Evolutionary conservation across 352 stramenopile species (phyloP).

Genomic region (Phytophthora litchii): DNA sequence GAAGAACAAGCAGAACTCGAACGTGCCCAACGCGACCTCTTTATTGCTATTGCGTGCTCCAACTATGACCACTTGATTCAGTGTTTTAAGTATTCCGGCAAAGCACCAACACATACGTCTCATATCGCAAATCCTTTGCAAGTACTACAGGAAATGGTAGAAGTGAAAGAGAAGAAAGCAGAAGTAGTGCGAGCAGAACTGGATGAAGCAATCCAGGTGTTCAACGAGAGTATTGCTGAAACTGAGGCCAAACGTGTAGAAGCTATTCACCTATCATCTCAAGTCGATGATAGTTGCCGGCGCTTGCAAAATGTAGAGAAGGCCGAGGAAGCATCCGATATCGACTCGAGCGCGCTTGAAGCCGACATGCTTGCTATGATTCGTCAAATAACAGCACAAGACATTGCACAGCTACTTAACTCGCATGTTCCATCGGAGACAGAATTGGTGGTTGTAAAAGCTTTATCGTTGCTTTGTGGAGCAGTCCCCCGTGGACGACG

Average conservation of each 20-base stretch:
- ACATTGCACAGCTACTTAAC: slow-evolving; percentile 75
- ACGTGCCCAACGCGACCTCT: slow-evolving; percentile 57
- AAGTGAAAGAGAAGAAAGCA: slow-evolving; percentile 25
- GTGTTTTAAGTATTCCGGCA: slow-evolving; percentile 49
- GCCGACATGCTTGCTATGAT: slow-evolving; percentile 65
- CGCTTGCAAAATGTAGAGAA: slow-evolving; percentile 60
- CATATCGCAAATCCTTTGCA: slow-evolving; percentile 19
- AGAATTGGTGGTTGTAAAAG: slow-evolving; percentile 71
- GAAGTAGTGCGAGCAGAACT: slow-evolving; percentile 30
- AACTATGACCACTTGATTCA: slow-evolving; percentile 64
- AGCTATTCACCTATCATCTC: slow-evolving; percentile 48
- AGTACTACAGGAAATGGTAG: slow-evolving; percentile 28
- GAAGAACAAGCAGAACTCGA: slow-evolving; percentile 54
- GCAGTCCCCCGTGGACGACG: slow-evolving; percentile 56
- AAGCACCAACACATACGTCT: slow-evolving; percentile 9
- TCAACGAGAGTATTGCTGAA: slow-evolving; percentile 80
- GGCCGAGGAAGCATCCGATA: slow-evolving; percentile 51
- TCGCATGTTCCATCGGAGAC: slow-evolving; percentile 52
- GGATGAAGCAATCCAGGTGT: slow-evolving; percentile 47
- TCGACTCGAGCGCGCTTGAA: slow-evolving; percentile 62
- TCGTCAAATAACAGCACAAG: slow-evolving; percentile 70
- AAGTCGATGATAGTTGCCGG: slow-evolving; percentile 58
- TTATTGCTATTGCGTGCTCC: slow-evolving; percentile 71
- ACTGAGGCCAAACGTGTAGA: slow-evolving; percentile 66
- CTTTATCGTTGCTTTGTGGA: slow-evolving; percentile 73